Conservation (phyloP, 805 yeast genomes). For the Yarrowia sp. region DNA sequence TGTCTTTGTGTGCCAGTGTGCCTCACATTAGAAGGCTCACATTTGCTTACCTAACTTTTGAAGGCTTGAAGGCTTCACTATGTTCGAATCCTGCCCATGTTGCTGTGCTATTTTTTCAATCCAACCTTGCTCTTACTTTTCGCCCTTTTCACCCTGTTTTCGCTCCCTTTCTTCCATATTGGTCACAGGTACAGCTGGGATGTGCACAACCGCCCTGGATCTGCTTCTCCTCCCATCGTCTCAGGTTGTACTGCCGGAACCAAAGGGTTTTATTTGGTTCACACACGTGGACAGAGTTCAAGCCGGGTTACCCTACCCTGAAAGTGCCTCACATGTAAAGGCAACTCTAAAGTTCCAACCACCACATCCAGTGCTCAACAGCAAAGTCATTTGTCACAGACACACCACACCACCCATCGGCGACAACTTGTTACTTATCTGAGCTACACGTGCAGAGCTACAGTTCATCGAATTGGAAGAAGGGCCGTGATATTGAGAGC, state of each 20-base stretch:
- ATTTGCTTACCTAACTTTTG: neutral
- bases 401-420: constrained; percentile 19
- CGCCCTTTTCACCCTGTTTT: neutral
- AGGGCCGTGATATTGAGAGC: constrained; percentile 26
- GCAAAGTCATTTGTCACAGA: constrained; percentile 24
- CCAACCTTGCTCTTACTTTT: neutral
- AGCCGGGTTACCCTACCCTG: constrained; percentile 17
- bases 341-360: constrained; percentile 23
- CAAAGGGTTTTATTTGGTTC: neutral
- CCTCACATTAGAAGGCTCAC: no score
- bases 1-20: no score
- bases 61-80: no score
- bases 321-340: constrained; percentile 20
- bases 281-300: constrained; percentile 25
- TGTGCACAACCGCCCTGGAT: neutral
- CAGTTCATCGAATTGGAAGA: constrained; percentile 24
- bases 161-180: neutral
- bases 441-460: constrained; percentile 21
- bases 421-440: constrained; percentile 8
- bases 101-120: neutral
- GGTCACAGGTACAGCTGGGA: neutral
- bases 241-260: neutral
- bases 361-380: constrained; percentile 20
- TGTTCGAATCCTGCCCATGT: neutral
- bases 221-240: neutral